These are phyloP conservation scores for Stachybotrys elegans DNA, from an alignment of 2,329 filamentous ascomycete genomes.

Conservation along the genomic window DNA sequence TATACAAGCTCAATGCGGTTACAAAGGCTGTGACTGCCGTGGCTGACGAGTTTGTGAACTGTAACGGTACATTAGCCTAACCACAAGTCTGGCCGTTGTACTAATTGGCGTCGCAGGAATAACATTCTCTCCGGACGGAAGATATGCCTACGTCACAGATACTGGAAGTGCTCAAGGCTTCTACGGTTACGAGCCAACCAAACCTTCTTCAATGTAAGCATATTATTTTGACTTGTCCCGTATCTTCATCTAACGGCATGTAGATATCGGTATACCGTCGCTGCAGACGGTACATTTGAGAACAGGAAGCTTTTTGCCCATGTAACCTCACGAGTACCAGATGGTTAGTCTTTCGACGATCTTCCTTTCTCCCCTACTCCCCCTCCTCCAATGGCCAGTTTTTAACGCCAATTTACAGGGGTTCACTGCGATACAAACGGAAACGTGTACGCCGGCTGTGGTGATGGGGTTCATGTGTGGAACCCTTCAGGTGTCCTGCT, in stretches of 20 bases:
- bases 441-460: slow-evolving; percentile 48
- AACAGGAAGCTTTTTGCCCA: slow-evolving; percentile 54
- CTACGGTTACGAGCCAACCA: slow-evolving; percentile 34
- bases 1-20: slow-evolving; percentile 49
- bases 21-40: slow-evolving; percentile 49
- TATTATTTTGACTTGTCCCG: neutral
- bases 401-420: slow-evolving; percentile 25
- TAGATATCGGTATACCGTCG: slow-evolving; percentile 42
- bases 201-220: slow-evolving; percentile 43
- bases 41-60: slow-evolving; percentile 51
- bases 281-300: slow-evolving; percentile 38
- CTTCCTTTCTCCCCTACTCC: neutral
- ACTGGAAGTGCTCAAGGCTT: slow-evolving; percentile 40
- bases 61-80: slow-evolving; percentile 40
- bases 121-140: slow-evolving; percentile 49
- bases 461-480: slow-evolving; percentile 45
- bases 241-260: neutral
- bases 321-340: slow-evolving; percentile 47
- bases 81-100: too few species aligned
- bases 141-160: slow-evolving; percentile 50
- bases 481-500: slow-evolving; percentile 39
- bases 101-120: slow-evolving; percentile 33
- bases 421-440: slow-evolving; percentile 50
- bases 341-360: slow-evolving; percentile 38
- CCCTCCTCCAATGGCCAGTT: neutral